Evolutionary conservation across 345 rosid genomes (phyloP), one percentile per base, ranked within the genome.

Genomic region (Dipteronia sinensis): DNA sequence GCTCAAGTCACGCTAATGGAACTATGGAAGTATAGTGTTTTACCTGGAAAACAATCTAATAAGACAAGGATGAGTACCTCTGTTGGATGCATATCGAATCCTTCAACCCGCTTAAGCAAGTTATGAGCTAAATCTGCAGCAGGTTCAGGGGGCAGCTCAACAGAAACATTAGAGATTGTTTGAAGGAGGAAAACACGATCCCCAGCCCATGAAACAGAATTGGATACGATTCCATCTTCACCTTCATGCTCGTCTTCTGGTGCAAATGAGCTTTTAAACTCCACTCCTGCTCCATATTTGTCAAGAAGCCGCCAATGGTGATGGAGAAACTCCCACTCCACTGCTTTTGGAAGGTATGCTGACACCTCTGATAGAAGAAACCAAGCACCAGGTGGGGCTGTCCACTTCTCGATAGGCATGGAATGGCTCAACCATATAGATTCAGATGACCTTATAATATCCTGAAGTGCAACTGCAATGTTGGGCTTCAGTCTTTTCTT

Each of bases 331-430:
- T 92, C 95, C 99, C 99, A 96, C 34, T 90, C 94, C 79, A 89
- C 87, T 59, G 97, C 84, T 80, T 87, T 88, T 69, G 94, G 78
- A 76, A 94, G 93, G 81, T 81, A 87, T 61, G 80, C 79, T 19
- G 98, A 94, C 77, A 94, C 90, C 88, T 92, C 98, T 25, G 98
- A 90, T n/a, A 96, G 88, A 85, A 96, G 98, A 82, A 96, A 81
- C 99, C 99, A 94, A 77, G 97, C 92, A 83, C 99, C 99, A 56
- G 90, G 81, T 76, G 98, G 97, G 40, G 98, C 98, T 51, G 94
- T 90, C 99, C 99, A 94, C 84, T 88, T 91, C 66, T 89, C 87
- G 16, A 92, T 89, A 2, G 97, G 90, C 93, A 82, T 74, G 47
- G 90, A 91, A 49, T 84, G 87, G 66, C 86, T 88, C 83, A 91